These are phyloP conservation scores for Coffea humblotiana DNA, from an alignment of 305 asterid genomes.

Conservation along the genomic window DNA sequence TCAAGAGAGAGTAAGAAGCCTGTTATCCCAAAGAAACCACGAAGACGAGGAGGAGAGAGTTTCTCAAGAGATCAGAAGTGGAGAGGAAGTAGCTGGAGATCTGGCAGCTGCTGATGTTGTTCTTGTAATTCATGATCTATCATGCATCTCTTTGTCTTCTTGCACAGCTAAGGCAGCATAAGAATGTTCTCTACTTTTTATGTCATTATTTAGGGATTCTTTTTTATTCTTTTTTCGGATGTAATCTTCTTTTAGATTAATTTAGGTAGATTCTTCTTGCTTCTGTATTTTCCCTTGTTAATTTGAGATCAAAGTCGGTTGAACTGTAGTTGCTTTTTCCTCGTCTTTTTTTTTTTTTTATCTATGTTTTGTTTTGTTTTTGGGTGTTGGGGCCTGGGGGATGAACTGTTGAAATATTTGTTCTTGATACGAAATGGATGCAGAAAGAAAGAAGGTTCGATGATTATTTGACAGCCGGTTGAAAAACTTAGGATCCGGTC, in stretches of 20 bases:
- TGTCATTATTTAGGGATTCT: neutral
- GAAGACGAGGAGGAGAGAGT: neutral
- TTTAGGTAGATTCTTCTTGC: neutral
- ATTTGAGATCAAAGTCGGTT: neutral
- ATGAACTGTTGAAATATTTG: neutral
- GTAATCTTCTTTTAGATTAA: neutral
- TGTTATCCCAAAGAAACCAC: neutral
- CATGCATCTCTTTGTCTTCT: constrained; percentile 1
- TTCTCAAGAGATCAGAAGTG: neutral
- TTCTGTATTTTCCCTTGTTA: neutral
- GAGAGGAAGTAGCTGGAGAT: constrained; percentile 10
- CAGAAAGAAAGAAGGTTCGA: too few relatives aligned
- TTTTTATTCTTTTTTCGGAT: neutral
- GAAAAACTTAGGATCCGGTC: neutral
- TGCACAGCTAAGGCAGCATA: constrained; percentile 31
- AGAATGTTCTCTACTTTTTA: neutral
- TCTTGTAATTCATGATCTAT: neutral
- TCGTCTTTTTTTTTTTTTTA: neutral
- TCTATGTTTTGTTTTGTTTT: neutral
- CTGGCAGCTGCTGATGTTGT: constrained; percentile 9
- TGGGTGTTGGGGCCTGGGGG: neutral
- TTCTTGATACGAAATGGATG: neutral
- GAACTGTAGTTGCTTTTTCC: neutral
- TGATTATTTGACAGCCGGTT: neutral
- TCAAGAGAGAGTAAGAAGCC: neutral